Evolutionary conservation across 495 filamentous ascomycete genomes (phyloP), one percentile per base, ranked within the genome.

Genomic region (Rusavskia elegans): DNA sequence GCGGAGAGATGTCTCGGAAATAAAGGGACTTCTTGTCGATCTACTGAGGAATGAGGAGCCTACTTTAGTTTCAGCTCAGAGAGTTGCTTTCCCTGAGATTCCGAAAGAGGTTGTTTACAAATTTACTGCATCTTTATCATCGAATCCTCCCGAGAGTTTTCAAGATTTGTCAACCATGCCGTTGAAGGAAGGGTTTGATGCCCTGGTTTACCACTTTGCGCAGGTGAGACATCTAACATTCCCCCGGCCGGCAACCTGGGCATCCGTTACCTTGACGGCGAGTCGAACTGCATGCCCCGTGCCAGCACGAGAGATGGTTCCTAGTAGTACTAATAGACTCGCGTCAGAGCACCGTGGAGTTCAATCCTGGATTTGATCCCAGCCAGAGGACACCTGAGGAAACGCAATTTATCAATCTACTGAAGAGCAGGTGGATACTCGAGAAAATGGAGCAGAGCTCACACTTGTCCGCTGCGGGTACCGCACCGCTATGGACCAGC

Each of bases 351-450:
- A 61, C 59, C 3, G 48, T 61, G 25, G 51, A 57, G 21, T 61
- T 59, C 51, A 59, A 57, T 14, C 44, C 59, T 8, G 20, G 46
- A 3, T 37, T 45, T 1, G 40, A 57, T 13, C 17, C 49, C 14
- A 40, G 53, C 17, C 48, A 55, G 38, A 52, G 45, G 5, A 32
- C 51, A 2, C 59, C 59, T 0, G 51, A 61, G 7, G 54, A 44
- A 30, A 29, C 44, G 5, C 59, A 61, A 32, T 61, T 55, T 37
- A 36, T 61, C 4, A 57, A 61, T 9, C 55, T 61, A 30, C 25
- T 59, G 1, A 61, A 61, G 40, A 54, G 51, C 27, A 51, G 23
- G 25, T 61, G 59, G 59, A 53, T 60, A 17, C 32, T 55, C 3
- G 16, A 39, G 3, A 27, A 53, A 45, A 16, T 53, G 14, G 19